Evolutionary conservation across 106 monocot species (phyloP).

Genomic region (Allium fistulosum): DNA sequence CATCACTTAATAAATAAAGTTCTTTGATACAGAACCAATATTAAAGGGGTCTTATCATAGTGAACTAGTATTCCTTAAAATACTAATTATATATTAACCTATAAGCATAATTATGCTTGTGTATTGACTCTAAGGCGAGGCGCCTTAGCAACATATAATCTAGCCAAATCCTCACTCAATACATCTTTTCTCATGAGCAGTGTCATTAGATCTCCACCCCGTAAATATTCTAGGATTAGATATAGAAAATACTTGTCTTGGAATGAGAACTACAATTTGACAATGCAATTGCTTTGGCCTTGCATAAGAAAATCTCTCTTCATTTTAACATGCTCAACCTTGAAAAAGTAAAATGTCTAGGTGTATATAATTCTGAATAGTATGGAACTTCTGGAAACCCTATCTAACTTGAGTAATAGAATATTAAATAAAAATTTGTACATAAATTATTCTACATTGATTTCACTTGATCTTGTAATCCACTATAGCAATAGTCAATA

Average conservation of each 20-base stretch:
- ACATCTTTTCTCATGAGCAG: slow-evolving; percentile 22
- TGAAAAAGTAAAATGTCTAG: too few species aligned
- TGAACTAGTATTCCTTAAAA: too few species aligned
- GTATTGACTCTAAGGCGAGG: slow-evolving; percentile 27
- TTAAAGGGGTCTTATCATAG: too few species aligned
- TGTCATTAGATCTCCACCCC: slow-evolving; percentile 31
- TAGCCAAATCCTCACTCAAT: slow-evolving; percentile 19
- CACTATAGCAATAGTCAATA: too few species aligned
- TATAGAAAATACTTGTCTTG: slow-evolving; percentile 30
- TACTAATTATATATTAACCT: neutral
- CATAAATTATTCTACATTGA: neutral
- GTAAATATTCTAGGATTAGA: slow-evolving; percentile 25
- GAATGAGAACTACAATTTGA: slow-evolving; percentile 41
- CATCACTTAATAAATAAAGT: neutral
- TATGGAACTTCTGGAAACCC: too few species aligned
- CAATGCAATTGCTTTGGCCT: slow-evolving; percentile 29
- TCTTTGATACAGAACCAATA: neutral
- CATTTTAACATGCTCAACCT: slow-evolving; percentile 50
- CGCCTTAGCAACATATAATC: slow-evolving; percentile 26
- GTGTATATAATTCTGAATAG: too few species aligned
- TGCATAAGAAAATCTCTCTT: slow-evolving; percentile 37
- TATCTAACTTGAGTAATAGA: neutral
- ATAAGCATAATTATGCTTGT: slow-evolving; percentile 25
- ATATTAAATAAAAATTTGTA: neutral
- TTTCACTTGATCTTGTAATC: too few species aligned